A percentile compares a stretch with the other conserved stretches of the same genome.
phyloP scores from a whole-genome alignment of 495 filamentous ascomycete genomes.

The Articulospora tetracladia region DNA sequence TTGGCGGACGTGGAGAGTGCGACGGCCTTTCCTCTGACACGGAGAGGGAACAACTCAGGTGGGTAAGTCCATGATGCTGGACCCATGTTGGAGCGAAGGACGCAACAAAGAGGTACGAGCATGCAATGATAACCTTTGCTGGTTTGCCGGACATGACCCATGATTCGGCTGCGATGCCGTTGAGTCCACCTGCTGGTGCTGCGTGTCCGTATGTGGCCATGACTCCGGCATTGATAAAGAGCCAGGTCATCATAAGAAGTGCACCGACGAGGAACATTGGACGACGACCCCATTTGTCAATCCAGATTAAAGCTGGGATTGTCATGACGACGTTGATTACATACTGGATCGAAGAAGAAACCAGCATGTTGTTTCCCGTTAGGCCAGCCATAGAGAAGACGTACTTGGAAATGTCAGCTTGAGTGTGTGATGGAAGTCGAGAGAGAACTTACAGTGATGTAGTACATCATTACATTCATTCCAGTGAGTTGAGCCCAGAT shows the following conservation, averaged over 20 bases:
- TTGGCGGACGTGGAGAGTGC: conserved; percentile 65
- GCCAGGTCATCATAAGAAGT: conserved; percentile 60
- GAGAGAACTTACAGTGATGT: background rate
- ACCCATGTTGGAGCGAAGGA: conserved; percentile 70
- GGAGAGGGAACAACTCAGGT: conserved; percentile 69
- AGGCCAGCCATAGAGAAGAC: conserved; percentile 70
- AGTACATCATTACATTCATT: conserved; percentile 1
- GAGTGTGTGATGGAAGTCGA: background rate
- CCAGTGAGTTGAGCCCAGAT: background rate
- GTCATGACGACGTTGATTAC: conserved; percentile 60
- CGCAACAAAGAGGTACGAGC: conserved; percentile 71
- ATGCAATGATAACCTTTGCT: conserved; percentile 68
- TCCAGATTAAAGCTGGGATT: conserved; percentile 46
- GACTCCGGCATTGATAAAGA: conserved; percentile 63
- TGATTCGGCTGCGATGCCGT: conserved; percentile 35
- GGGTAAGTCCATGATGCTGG: conserved; percentile 56
- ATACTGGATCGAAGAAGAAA: conserved; percentile 69
- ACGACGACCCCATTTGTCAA: conserved; percentile 57
- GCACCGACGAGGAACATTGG: conserved; percentile 59
- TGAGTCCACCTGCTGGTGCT: conserved; percentile 36
- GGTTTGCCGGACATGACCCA: conserved; percentile 49
- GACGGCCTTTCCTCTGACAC: conserved; percentile 64
- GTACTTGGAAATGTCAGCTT: conserved; percentile 32
- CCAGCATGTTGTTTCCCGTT: conserved; percentile 51
- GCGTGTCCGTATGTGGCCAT: conserved; percentile 36